phyloP scores from a whole-genome alignment of 176 grass and related monocot genomes.

The Zizania latifolia region DNA sequence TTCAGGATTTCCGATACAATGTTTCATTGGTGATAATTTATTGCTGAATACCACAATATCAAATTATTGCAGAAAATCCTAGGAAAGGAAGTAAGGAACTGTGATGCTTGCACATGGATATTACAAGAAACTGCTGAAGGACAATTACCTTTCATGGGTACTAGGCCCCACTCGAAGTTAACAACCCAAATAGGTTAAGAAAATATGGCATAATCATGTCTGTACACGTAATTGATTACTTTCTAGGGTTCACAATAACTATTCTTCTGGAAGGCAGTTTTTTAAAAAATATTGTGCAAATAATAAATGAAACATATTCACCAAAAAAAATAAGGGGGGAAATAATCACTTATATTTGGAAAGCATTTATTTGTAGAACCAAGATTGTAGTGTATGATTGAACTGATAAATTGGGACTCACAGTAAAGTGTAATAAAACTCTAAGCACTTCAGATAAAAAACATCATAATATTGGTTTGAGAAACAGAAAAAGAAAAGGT shows the following conservation, averaged over 20 bases:
- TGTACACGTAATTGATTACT: not conserved
- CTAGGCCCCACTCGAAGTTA: not conserved
- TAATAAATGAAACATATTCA: not conserved
- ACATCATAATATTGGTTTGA: not conserved
- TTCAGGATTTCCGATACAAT: too few species aligned
- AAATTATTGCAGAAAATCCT: too few species aligned
- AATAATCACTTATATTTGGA: not conserved
- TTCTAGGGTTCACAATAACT: not conserved
- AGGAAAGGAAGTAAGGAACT: too few species aligned
- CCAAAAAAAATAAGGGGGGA: not conserved
- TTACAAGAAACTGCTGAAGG: not conserved
- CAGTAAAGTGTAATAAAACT: not conserved
- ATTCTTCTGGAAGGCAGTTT: not conserved
- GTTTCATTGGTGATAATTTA: not conserved
- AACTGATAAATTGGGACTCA: not conserved
- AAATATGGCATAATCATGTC: not conserved
- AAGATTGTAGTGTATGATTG: not conserved
- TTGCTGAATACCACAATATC: not conserved
- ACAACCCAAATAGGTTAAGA: not conserved
- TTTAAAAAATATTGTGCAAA: not conserved
- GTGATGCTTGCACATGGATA: not conserved
- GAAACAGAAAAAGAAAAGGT: not conserved
- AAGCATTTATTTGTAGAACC: not conserved
- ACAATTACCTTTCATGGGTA: conserved; percentile 4
- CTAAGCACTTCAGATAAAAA: not conserved